phyloP scores from a whole-genome alignment of 1,284 basidiomycete species.

The Irpex sp. region DNA sequence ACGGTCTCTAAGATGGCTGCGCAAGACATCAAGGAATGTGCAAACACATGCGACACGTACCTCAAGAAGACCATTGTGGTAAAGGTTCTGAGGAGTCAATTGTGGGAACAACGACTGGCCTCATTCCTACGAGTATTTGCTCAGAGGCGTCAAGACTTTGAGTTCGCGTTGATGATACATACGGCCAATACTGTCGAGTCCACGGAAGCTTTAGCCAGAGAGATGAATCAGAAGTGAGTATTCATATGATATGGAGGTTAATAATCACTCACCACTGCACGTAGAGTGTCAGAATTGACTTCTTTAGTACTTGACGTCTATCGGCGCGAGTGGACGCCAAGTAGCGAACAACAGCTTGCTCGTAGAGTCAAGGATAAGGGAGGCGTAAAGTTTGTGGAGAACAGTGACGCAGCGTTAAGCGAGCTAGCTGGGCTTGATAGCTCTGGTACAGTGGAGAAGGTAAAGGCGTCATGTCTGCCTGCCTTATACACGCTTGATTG shows the following conservation, averaged over 20 bases:
- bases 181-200: constrained; percentile 31
- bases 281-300: constrained; percentile 9
- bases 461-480: not conserved
- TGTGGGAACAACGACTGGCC: constrained; percentile 32
- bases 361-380: constrained; percentile 9
- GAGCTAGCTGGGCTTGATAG: constrained; percentile 12
- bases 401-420: constrained; percentile 11
- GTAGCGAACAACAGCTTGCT: constrained; percentile 1
- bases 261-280: not conserved
- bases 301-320: constrained; percentile 6
- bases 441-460: not conserved
- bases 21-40: constrained; percentile 28
- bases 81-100: constrained; percentile 28
- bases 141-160: constrained; percentile 30
- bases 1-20: constrained; percentile 19
- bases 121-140: constrained; percentile 30
- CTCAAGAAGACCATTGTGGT: constrained; percentile 28
- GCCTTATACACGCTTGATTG: not conserved
- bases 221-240: constrained; percentile 26
- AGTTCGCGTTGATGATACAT: constrained; percentile 31
- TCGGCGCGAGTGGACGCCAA: constrained; percentile 2
- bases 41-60: constrained; percentile 31
- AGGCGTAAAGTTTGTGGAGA: constrained; percentile 9
- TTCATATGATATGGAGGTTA: not conserved
- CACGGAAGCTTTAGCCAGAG: constrained; percentile 29